These are phyloP conservation scores for Quercus ilex DNA, from an alignment of 306 rosid species.

Conservation along the genomic window DNA sequence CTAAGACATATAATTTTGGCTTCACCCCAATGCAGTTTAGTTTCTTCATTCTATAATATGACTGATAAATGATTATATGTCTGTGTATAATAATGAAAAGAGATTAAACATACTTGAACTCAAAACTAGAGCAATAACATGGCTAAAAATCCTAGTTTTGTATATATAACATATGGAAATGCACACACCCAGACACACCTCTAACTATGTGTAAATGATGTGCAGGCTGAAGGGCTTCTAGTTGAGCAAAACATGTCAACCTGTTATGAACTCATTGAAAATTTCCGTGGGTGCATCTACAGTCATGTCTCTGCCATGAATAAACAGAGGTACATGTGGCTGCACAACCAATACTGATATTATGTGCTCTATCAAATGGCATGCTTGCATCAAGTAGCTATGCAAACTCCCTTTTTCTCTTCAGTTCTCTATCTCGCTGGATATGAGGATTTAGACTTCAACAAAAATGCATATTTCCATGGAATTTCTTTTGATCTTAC, in stretches of 20 bases:
- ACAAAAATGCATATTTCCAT: no score
- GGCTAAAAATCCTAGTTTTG: background rate
- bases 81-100: background rate
- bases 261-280: slow-evolving; percentile 54
- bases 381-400: no score
- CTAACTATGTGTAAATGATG: slow-evolving; percentile 14
- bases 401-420: no score
- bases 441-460: no score
- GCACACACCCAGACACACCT: background rate
- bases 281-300: slow-evolving; percentile 43
- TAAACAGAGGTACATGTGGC: slow-evolving; percentile 48
- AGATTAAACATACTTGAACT: background rate
- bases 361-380: background rate
- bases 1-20: no score
- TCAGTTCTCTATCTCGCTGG: no score
- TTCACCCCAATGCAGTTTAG: background rate
- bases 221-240: slow-evolving; percentile 58
- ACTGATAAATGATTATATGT: background rate
- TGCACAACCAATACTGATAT: background rate
- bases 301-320: slow-evolving; percentile 49
- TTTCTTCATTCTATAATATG: background rate
- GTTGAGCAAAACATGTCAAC: slow-evolving; percentile 48
- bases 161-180: background rate
- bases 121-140: background rate
- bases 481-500: no score